A percentile compares a stretch with the other conserved stretches of the same genome.
phyloP scores from a whole-genome alignment of 2,329 filamentous ascomycete genomes.

The Pseudomassariella vexata region DNA sequence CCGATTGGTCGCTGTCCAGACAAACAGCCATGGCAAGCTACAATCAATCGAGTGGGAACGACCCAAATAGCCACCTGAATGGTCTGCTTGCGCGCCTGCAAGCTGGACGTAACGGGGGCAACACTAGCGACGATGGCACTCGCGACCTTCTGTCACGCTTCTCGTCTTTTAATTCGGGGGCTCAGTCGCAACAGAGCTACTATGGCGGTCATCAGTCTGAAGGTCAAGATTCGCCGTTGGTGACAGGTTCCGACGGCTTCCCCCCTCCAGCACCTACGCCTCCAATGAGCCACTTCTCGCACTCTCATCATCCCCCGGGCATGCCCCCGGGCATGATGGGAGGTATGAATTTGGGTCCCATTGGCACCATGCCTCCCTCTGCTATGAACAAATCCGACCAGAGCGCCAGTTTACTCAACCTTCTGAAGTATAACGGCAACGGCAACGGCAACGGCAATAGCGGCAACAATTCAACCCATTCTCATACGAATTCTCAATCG shows the following conservation, averaged over 20 bases:
- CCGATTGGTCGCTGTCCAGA: constrained; percentile 3
- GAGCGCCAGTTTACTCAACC: constrained; percentile 51
- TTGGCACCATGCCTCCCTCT: constrained; percentile 36
- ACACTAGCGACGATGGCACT: constrained; percentile 8
- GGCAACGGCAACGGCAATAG: constrained; percentile 16
- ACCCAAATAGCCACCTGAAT: constrained; percentile 28
- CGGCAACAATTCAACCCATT: constrained; percentile 15
- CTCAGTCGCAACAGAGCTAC: constrained; percentile 17
- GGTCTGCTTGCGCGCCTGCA: constrained; percentile 34
- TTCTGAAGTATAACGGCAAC: constrained; percentile 53
- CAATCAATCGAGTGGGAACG: constrained; percentile 23
- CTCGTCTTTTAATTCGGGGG: constrained; percentile 21
- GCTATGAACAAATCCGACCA: constrained; percentile 33
- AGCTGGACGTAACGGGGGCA: constrained; percentile 16
- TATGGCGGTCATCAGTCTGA: constrained; percentile 18
- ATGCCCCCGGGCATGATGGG: constrained; percentile 18
- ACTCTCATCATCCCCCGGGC: constrained; percentile 32
- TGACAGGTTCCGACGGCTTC: constrained; percentile 23
- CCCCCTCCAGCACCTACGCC: constrained; percentile 40
- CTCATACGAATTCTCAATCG: constrained; percentile 23
- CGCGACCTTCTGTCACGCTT: constrained; percentile 20
- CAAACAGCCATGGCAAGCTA: constrained; percentile 28
- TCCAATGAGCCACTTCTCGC: constrained; percentile 31
- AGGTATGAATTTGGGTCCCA: constrained; percentile 36
- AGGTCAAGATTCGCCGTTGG: constrained; percentile 19